These are phyloP conservation scores for Trichoderma hamatum DNA, from an alignment of 2,329 filamentous ascomycete species.

Conservation along the genomic window DNA sequence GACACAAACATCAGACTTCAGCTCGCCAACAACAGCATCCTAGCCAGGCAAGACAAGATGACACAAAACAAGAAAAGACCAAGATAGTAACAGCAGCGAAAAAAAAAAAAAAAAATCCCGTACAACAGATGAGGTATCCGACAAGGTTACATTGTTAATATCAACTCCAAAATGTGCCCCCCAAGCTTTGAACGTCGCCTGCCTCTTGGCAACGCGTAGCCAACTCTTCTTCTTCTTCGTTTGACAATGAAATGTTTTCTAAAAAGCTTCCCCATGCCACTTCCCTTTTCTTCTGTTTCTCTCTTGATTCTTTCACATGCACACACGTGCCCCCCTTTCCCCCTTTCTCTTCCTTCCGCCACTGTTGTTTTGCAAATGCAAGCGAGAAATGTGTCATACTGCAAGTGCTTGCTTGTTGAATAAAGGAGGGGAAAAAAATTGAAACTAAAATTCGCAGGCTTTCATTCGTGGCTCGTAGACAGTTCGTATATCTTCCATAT, in stretches of 20 bases:
- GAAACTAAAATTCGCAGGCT: conserved; percentile 9
- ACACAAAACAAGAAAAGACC: neutral
- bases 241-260: neutral
- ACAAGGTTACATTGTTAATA: conserved; percentile 30
- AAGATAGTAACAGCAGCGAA: neutral
- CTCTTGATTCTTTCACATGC: neutral
- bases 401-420: conserved; percentile 10
- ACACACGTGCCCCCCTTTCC: neutral
- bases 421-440: conserved; percentile 17
- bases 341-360: neutral
- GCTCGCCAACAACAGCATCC: neutral
- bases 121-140: conserved; percentile 36
- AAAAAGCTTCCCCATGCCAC: neutral
- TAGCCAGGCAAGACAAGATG: neutral
- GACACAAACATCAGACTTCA: neutral
- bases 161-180: conserved; percentile 26
- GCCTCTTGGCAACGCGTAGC: neutral
- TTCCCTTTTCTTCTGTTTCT: neutral
- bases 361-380: neutral
- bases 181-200: neutral
- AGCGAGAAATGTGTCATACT: neutral
- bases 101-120: conserved; percentile 22
- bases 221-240: neutral
- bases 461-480: conserved; percentile 7
- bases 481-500: conserved; percentile 5